Conservation (phyloP, 768 basidiomycete species). For the Hypholoma fasciculare region DNA sequence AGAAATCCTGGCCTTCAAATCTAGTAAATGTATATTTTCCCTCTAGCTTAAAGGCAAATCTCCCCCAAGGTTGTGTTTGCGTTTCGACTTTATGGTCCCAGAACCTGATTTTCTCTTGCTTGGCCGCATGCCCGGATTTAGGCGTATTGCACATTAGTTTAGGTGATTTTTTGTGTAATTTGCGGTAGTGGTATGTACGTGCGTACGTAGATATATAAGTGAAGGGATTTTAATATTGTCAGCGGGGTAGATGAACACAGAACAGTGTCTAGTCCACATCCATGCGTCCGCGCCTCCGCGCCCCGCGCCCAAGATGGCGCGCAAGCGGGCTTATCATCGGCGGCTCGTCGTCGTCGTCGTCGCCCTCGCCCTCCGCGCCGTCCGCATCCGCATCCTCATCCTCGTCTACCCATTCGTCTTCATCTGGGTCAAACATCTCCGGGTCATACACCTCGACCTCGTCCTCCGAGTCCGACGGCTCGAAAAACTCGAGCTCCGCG, state of each 20-base stretch:
- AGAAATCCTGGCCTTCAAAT: no score
- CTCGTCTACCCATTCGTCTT: slow-evolving; percentile 8
- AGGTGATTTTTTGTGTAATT: no score
- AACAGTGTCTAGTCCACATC: not conserved
- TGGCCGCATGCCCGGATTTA: no score
- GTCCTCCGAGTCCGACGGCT: slow-evolving; percentile 52
- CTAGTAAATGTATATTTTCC: no score
- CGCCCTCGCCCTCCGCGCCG: slow-evolving; percentile 24
- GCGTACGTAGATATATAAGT: not conserved
- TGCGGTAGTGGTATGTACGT: no score
- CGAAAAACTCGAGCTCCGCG: slow-evolving; percentile 55
- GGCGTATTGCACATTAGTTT: no score
- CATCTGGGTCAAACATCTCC: slow-evolving; percentile 17
- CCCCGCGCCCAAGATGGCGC: slow-evolving; percentile 14
- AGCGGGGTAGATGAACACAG: not conserved
- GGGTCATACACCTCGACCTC: slow-evolving; percentile 25
- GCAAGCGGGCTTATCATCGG: slow-evolving; percentile 17
- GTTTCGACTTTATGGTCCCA: no score
- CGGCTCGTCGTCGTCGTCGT: slow-evolving; percentile 18
- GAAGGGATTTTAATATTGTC: not conserved
- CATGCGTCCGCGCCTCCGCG: not conserved
- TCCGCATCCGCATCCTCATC: slow-evolving; percentile 10
- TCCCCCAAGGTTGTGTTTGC: no score
- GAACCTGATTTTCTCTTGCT: no score
- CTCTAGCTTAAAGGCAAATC: no score